Percentiles rank a stretch among this genome's conserved stretches.
Evolutionary conservation across 2,329 filamentous ascomycete genomes (phyloP).

Genomic region (Penicillium psychrosexuale): DNA sequence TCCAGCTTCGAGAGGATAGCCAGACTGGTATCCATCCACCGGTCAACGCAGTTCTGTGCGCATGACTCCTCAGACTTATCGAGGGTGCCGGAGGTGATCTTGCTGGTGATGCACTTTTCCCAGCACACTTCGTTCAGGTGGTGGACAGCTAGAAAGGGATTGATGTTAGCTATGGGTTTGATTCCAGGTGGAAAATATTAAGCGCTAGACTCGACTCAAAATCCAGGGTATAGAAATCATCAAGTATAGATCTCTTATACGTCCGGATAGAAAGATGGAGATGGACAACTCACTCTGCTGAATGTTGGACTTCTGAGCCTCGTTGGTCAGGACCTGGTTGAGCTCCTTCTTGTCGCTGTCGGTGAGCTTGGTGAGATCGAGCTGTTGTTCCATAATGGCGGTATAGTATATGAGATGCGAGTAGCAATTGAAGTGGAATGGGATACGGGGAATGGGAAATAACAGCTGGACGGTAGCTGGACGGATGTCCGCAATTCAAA

Average conservation of each 20-base stretch:
- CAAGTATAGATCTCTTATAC: neutral
- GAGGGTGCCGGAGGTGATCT: conserved; percentile 68
- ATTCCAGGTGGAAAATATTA: neutral
- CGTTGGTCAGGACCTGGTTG: conserved; percentile 77
- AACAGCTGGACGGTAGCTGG: neutral
- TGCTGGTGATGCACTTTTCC: conserved; percentile 82
- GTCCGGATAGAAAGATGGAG: neutral
- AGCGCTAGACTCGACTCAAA: no score
- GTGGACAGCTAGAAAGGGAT: conserved; percentile 56
- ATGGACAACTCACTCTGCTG: conserved; percentile 46
- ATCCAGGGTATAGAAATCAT: neutral
- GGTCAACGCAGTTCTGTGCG: conserved; percentile 86
- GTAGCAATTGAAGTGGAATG: neutral
- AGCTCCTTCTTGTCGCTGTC: conserved; percentile 83
- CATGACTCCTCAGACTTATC: conserved; percentile 78
- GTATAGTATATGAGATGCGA: neutral
- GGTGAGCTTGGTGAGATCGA: conserved; percentile 72
- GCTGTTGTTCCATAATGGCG: conserved; percentile 37
- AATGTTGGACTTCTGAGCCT: conserved; percentile 71
- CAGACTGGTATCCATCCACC: conserved; percentile 86
- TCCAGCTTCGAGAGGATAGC: conserved; percentile 83
- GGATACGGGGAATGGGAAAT: neutral
- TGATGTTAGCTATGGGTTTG: conserved; percentile 7
- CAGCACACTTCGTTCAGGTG: conserved; percentile 77
- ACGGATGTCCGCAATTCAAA: conserved; percentile 15